Evolutionary conservation across 208 protist genomes (phyloP), one percentile per base, ranked within the genome.

Genomic region (Leishmania turanica): DNA sequence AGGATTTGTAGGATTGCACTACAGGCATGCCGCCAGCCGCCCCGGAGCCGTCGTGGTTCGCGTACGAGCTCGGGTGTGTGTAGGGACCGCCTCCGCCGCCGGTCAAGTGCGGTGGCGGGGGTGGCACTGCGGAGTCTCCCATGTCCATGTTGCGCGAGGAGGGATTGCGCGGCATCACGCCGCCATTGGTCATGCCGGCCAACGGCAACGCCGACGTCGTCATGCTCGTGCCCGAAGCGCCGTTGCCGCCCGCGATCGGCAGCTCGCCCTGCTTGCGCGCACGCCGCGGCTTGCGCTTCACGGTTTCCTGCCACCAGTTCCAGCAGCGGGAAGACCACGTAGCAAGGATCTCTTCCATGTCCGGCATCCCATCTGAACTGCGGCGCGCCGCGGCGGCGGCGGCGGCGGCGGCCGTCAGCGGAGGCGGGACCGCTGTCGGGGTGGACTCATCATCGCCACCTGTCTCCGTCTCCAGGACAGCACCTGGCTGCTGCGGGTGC

Each of bases 231-330:
- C 42, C 31, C 6, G 19, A 27, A 19, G 73, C 13, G 1, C 27
- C 54, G 19, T 53, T 62, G 45, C 82, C 77, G 47, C 58, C 42
- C 5, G 51, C 24, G 42, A 79, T 40, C 13, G 77, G 71, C 17
- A 81, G 3, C 77, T 85, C 82, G 9, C 82, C 82, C 37, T 85
- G 82, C 77, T 85, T 85, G 9, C 82, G 82, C 17, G 82, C 77
- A 27, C 82, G 82, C 65, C 82, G 82, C n/a, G 82, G 82, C 71
- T 85, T 85, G 64, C 82, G 76, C 73, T 85, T 85, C 62, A 85
- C 82, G 42, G 82, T 85, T 56, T 85, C 82, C 82, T 85, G 82
- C 82, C 82, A 85, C 82, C 82, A 85, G 77, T 85, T 78, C 82
- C 82, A 85, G 64, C 82, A 85, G 49, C 74, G 82, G n/a, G 77